Evolutionary conservation across 2,329 filamentous ascomycete species (phyloP).

Genomic region (Grosmannia serpens): DNA sequence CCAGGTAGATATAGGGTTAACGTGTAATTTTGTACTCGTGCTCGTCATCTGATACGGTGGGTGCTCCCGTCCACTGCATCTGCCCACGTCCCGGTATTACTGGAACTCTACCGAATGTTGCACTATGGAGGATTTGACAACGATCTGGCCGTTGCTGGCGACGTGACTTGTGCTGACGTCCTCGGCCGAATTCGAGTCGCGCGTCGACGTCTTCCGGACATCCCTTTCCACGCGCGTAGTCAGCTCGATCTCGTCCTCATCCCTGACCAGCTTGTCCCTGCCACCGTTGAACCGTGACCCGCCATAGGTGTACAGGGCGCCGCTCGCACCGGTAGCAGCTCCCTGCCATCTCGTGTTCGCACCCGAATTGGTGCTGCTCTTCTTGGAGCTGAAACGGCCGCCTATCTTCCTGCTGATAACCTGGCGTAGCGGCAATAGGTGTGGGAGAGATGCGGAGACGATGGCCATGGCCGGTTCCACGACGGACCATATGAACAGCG

Average conservation of each 20-base stretch:
- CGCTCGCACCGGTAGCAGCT: not conserved
- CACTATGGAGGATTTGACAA: not conserved
- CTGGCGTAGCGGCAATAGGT: not conserved
- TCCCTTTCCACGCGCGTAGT: not conserved
- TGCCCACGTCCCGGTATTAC: not conserved
- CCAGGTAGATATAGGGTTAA: no score
- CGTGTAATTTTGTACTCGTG: no score
- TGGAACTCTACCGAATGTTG: not conserved
- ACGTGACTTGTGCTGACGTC: not conserved
- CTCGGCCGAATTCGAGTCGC: not conserved
- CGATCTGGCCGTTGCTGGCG: not conserved
- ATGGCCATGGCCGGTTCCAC: not conserved
- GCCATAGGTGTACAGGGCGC: not conserved
- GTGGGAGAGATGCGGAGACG: not conserved
- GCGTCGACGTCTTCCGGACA: not conserved
- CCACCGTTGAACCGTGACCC: not conserved
- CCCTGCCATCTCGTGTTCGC: not conserved
- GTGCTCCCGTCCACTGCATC: not conserved
- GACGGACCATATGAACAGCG: not conserved
- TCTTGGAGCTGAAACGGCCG: not conserved
- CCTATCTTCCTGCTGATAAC: not conserved
- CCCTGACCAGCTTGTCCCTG: not conserved
- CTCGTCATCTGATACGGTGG: no score
- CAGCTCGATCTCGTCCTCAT: not conserved
- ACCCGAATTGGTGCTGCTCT: not conserved